Percentiles rank a stretch among this genome's conserved stretches.
Conservation (phyloP, 495 filamentous ascomycete species). For the Neurospora sp. region DNA sequence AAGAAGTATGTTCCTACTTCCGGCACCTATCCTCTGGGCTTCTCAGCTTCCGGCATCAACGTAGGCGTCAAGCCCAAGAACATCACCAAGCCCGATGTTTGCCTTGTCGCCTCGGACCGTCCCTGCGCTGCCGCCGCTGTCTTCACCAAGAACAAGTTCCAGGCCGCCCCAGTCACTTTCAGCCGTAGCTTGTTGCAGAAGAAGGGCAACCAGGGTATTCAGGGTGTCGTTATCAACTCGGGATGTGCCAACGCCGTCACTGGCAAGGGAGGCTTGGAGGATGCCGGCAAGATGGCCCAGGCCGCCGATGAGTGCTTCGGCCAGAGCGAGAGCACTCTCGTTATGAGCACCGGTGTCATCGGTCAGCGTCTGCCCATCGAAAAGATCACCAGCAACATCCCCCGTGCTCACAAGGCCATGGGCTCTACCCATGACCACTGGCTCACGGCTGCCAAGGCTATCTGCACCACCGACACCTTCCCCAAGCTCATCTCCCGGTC, state of each 20-base stretch:
- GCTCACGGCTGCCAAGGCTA: conserved; percentile 78
- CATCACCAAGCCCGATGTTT: conserved; percentile 79
- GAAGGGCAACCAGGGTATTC: conserved; percentile 58
- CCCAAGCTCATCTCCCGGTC: conserved; percentile 83
- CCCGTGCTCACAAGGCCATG: conserved; percentile 58
- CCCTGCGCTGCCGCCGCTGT: conserved; percentile 91
- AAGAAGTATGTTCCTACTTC: conserved; percentile 80
- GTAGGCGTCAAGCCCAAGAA: conserved; percentile 92
- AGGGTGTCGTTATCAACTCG: conserved; percentile 83
- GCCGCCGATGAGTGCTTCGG: conserved; percentile 65
- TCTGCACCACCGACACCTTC: conserved; percentile 99
- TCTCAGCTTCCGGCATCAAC: conserved; percentile 75
- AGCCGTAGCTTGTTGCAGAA: conserved; percentile 59
- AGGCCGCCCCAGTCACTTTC: conserved; percentile 86
- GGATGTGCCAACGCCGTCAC: conserved; percentile 98
- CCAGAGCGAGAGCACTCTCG: conserved; percentile 59
- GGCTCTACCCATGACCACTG: conserved; percentile 73
- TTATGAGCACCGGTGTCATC: conserved; percentile 98
- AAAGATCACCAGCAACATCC: conserved; percentile 79
- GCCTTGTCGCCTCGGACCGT: conserved; percentile 74
- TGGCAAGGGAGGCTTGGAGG: conserved; percentile 80
- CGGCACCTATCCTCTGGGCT: conserved; percentile 84
- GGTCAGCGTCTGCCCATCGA: conserved; percentile 87
- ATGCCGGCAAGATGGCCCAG: conserved; percentile 74
- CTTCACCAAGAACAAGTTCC: conserved; percentile 97